Evolutionary conservation across 2,329 filamentous ascomycete species (phyloP).

Genomic region (Hawksworthiomyces lignivorus): DNA sequence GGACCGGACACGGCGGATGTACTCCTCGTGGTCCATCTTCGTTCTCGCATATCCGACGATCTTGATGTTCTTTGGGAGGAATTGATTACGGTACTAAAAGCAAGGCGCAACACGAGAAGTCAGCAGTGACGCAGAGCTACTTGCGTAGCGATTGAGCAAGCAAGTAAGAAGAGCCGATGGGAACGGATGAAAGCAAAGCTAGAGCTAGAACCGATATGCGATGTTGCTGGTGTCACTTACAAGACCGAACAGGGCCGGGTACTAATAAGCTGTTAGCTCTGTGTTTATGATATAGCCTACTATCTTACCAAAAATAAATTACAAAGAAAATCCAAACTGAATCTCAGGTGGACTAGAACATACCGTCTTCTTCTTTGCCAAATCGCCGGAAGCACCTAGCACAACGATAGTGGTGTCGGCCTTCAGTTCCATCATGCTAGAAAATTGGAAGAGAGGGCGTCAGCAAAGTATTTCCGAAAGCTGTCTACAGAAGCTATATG

Average conservation of each 20-base stretch:
- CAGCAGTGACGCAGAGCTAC: no score
- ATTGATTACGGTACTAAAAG: conserved; percentile 88
- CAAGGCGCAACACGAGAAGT: no score
- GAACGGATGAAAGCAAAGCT: not conserved
- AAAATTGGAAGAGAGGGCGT: not conserved
- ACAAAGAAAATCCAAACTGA: no score
- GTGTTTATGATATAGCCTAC: no score
- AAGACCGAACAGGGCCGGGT: conserved; percentile 93
- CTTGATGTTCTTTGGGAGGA: conserved; percentile 91
- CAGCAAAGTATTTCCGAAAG: no score
- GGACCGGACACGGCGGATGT: conserved; percentile 85
- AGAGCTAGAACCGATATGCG: not conserved
- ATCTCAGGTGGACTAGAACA: no score
- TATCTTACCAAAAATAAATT: no score
- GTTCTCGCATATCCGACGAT: conserved; percentile 99
- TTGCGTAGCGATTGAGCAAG: no score
- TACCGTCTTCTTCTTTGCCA: conserved; percentile 99
- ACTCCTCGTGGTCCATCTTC: conserved; percentile 98
- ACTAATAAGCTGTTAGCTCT: conserved; percentile 46
- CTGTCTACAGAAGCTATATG: no score
- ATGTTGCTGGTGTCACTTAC: conserved; percentile 52
- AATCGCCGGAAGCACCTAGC: conserved; percentile 90
- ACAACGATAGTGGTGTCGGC: conserved; percentile 97
- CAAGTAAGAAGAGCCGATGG: no score
- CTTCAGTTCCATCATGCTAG: conserved; percentile 87